phyloP scores from a whole-genome alignment of 2,329 filamentous ascomycete species.

The Fusarium tjaetaba region DNA sequence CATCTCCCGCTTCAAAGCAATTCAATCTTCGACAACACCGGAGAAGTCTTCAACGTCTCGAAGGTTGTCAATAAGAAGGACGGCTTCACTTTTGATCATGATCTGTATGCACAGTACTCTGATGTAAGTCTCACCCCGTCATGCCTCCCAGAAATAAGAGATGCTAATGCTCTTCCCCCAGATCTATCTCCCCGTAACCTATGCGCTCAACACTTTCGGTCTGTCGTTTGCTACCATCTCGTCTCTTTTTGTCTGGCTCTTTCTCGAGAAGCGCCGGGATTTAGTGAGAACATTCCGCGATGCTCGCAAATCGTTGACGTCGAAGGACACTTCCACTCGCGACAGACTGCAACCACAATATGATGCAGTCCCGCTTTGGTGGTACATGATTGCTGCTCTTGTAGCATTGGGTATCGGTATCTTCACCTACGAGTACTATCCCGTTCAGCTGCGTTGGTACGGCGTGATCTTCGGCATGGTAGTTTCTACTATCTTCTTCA shows the following conservation, averaged over 20 bases:
- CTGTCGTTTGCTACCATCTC: slow-evolving; percentile 63
- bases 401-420: slow-evolving; percentile 42
- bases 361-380: slow-evolving; percentile 37
- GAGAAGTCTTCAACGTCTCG: slow-evolving; percentile 58
- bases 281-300: slow-evolving; percentile 22
- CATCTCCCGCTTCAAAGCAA: slow-evolving; percentile 63
- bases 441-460: slow-evolving; percentile 47
- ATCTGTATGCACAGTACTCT: slow-evolving; percentile 61
- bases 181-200: slow-evolving; percentile 57
- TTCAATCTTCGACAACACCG: slow-evolving; percentile 65
- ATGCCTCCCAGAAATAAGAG: rapidly evolving
- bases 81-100: slow-evolving; percentile 55
- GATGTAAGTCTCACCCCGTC: slow-evolving; percentile 45
- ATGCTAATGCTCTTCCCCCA: neutral
- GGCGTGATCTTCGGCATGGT: slow-evolving; percentile 44
- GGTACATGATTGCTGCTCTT: slow-evolving; percentile 36
- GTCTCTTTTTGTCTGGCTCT: slow-evolving; percentile 47
- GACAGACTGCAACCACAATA: slow-evolving; percentile 30
- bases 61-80: slow-evolving; percentile 57
- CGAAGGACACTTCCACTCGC: neutral
- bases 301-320: neutral
- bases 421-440: slow-evolving; percentile 46
- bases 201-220: slow-evolving; percentile 60
- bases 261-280: slow-evolving; percentile 45
- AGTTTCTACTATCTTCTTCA: slow-evolving; percentile 44